phyloP scores from a whole-genome alignment of 2,329 filamentous ascomycete genomes.

The Fusarium oligoseptatum region DNA sequence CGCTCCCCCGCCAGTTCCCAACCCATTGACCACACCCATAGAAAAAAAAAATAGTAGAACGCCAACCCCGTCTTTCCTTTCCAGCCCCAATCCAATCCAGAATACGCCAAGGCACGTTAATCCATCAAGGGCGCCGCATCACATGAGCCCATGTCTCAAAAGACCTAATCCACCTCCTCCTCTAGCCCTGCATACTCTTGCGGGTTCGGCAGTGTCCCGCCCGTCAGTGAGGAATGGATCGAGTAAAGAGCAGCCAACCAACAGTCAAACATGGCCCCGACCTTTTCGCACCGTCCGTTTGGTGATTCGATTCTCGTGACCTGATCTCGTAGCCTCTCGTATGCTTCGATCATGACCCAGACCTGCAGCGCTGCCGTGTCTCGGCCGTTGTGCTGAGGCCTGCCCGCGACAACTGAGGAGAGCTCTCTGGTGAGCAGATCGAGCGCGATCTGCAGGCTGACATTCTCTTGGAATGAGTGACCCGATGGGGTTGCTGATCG shows the following conservation, averaged over 20 bases:
- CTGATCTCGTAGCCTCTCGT: constrained; percentile 65
- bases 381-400: constrained; percentile 38
- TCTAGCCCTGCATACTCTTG: constrained; percentile 49
- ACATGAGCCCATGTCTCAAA: constrained; percentile 15
- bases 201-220: constrained; percentile 41
- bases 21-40: constrained; percentile 29
- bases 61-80: constrained; percentile 19
- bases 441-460: constrained; percentile 64
- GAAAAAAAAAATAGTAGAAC: constrained; percentile 1
- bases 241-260: constrained; percentile 65
- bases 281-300: constrained; percentile 49
- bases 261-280: constrained; percentile 59
- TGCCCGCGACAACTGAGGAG: constrained; percentile 55
- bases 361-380: constrained; percentile 64
- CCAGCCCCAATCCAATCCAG: background rate
- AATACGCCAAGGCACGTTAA: constrained; percentile 9
- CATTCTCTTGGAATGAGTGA: constrained; percentile 48
- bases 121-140: constrained; percentile 4
- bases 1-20: constrained; percentile 21
- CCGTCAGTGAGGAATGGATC: constrained; percentile 56
- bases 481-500: constrained; percentile 30
- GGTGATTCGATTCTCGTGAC: constrained; percentile 53
- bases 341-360: constrained; percentile 71
- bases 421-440: constrained; percentile 66
- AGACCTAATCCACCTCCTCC: constrained; percentile 41